Evolutionary conservation across 371 early-diverging fungal species (phyloP).

Genomic region (Funneliformis caledonium): DNA sequence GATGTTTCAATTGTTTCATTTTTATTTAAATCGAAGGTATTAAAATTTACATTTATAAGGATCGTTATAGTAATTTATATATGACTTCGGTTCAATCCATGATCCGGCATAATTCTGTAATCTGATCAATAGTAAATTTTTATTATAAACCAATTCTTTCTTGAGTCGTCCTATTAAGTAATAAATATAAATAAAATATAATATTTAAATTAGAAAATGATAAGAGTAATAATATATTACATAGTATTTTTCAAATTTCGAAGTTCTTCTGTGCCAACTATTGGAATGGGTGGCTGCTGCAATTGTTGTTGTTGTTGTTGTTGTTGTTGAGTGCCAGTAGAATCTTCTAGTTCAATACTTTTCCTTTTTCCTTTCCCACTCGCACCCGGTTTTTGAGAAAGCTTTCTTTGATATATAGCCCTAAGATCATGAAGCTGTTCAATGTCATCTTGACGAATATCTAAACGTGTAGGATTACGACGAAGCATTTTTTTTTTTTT

Average conservation of each 20-base stretch:
- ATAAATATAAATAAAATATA: background rate
- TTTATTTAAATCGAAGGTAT: no score
- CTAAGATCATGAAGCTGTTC: slow-evolving; percentile 19
- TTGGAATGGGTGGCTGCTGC: background rate
- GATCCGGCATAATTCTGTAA: no score
- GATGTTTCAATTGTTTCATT: no score
- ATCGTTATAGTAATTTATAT: no score
- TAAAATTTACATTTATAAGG: no score
- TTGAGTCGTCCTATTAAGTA: background rate
- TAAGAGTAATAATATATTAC: background rate
- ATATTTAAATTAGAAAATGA: background rate
- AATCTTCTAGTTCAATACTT: slow-evolving; percentile 18
- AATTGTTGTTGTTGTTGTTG: no score
- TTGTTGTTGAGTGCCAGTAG: background rate
- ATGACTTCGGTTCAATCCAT: no score
- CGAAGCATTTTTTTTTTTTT: slow-evolving; percentile 21
- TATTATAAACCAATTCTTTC: slow-evolving; percentile 6
- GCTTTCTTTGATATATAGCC: slow-evolving; percentile 4
- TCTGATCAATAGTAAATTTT: background rate
- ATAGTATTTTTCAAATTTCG: slow-evolving; percentile 17
- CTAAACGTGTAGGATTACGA: slow-evolving; percentile 36
- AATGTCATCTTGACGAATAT: slow-evolving; percentile 35
- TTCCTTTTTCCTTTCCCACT: slow-evolving; percentile 38
- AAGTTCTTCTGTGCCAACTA: slow-evolving; percentile 20
- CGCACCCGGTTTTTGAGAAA: slow-evolving; percentile 6